phyloP scores from a whole-genome alignment of 352 stramenopile species.

The Globisporangium polare region DNA sequence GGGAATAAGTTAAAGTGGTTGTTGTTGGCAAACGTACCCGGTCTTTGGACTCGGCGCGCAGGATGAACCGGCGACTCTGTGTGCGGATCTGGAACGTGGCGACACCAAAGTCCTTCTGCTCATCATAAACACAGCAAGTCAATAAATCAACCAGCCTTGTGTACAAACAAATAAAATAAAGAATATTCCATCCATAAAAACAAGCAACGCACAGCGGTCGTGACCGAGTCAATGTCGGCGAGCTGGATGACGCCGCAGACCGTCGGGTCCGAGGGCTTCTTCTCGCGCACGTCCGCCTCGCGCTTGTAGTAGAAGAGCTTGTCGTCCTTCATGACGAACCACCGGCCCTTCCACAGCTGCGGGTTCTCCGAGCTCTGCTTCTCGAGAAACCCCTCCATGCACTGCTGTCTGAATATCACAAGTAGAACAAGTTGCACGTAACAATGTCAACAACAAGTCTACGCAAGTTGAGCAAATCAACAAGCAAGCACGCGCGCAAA shows the following conservation, averaged over 20 bases:
- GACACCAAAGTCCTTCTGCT: constrained; percentile 79
- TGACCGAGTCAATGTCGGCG: constrained; percentile 81
- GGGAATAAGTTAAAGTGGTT: no score
- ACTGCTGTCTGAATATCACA: constrained; percentile 38
- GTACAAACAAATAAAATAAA: neutral
- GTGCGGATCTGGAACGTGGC: constrained; percentile 82
- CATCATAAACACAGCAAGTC: neutral
- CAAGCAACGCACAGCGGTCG: constrained; percentile 58
- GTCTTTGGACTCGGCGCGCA: constrained; percentile 80
- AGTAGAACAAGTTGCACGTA: neutral
- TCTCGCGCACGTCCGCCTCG: constrained; percentile 49
- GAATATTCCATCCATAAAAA: constrained; percentile 1
- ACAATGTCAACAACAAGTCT: neutral
- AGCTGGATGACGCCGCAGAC: constrained; percentile 77
- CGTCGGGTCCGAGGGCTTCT: constrained; percentile 47
- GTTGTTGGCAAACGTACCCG: constrained; percentile 38
- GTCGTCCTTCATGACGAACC: constrained; percentile 86
- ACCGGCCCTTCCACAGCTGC: constrained; percentile 69
- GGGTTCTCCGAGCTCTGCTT: constrained; percentile 79
- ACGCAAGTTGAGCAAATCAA: neutral
- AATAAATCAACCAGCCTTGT: neutral
- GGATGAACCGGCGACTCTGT: constrained; percentile 69
- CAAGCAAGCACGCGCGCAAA: neutral
- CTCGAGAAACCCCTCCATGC: constrained; percentile 76
- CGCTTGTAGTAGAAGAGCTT: constrained; percentile 83